A percentile compares a stretch with the other conserved stretches of the same genome.
These are phyloP conservation scores for Parastagonospora nodorum DNA, from an alignment of 2,329 filamentous ascomycete genomes.

Conservation along the genomic window DNA sequence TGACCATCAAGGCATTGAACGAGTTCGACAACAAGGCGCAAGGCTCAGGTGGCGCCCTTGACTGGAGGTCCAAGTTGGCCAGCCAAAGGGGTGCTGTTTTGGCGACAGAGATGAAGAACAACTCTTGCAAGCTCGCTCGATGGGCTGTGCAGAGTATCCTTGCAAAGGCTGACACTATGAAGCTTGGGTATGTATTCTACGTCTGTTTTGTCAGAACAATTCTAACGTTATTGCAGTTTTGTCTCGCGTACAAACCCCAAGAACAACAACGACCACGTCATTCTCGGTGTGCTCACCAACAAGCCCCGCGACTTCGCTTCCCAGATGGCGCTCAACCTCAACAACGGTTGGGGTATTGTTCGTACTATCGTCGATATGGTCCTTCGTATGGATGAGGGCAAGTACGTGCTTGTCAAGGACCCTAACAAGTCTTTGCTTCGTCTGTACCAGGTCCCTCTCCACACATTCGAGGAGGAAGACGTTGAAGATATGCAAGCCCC, in stretches of 20 bases:
- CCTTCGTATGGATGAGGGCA: slow-evolving; percentile 75
- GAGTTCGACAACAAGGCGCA: slow-evolving; percentile 99
- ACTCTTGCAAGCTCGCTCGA: slow-evolving; percentile 95
- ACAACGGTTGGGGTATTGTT: slow-evolving; percentile 98
- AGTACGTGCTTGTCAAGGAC: slow-evolving; percentile 82
- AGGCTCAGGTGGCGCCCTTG: slow-evolving; percentile 89
- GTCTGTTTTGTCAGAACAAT: not conserved
- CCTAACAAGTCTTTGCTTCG: slow-evolving; percentile 96
- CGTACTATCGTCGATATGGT: slow-evolving; percentile 97
- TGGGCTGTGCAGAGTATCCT: slow-evolving; percentile 98
- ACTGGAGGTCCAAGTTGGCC: slow-evolving; percentile 95
- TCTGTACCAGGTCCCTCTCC: slow-evolving; percentile 85
- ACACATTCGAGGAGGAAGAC: slow-evolving; percentile 90
- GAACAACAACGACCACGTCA: slow-evolving; percentile 89
- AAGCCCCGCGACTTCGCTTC: slow-evolving; percentile 95
- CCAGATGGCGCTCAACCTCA: slow-evolving; percentile 97
- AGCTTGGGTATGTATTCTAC: slow-evolving; percentile 74
- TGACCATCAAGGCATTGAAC: slow-evolving; percentile 95
- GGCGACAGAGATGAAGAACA: slow-evolving; percentile 99
- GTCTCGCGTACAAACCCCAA: slow-evolving; percentile 93
- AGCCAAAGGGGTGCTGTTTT: slow-evolving; percentile 96
- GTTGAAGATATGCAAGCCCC: slow-evolving; percentile 69
- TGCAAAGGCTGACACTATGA: slow-evolving; percentile 97
- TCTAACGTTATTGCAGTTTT: slow-evolving; percentile 65
- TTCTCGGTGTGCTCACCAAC: slow-evolving; percentile 95